Percentiles rank a stretch among this genome's conserved stretches.
phyloP scores from a whole-genome alignment of 345 rosid species.

The Nasturtium officinale region DNA sequence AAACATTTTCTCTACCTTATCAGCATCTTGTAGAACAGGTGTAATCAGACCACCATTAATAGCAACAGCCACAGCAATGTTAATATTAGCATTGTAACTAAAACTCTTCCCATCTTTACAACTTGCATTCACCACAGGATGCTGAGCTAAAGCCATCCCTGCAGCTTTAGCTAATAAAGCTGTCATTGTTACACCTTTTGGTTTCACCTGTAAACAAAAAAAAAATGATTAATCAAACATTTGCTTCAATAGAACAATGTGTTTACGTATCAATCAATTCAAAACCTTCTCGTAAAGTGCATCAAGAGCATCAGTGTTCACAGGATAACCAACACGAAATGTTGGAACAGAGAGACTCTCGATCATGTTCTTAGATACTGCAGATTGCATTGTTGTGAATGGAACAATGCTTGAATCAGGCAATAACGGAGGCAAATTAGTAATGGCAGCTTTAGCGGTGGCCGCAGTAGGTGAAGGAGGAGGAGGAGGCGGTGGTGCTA shows the following conservation, averaged over 20 bases:
- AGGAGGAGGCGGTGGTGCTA: conserved; percentile 39
- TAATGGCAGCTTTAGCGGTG: conserved; percentile 44
- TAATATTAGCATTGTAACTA: conserved; percentile 65
- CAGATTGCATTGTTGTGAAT: conserved; percentile 86
- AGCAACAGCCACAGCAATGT: conserved; percentile 96
- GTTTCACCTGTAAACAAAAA: conserved; percentile 64
- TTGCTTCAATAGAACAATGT: not conserved
- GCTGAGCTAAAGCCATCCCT: conserved; percentile 92
- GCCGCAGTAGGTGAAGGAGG: conserved; percentile 18
- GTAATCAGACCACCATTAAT: conserved; percentile 92
- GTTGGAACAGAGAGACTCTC: conserved; percentile 87
- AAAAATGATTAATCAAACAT: not conserved
- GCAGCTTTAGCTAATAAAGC: conserved; percentile 91
- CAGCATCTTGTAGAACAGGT: conserved; percentile 94
- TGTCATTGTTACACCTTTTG: conserved; percentile 96
- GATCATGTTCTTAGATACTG: conserved; percentile 85
- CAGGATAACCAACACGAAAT: conserved; percentile 91
- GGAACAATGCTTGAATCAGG: conserved; percentile 82
- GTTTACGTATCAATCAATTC: not conserved
- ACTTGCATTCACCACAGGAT: conserved; percentile 86
- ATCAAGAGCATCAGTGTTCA: conserved; percentile 78
- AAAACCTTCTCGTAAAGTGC: conserved; percentile 75
- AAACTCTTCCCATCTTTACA: conserved; percentile 91
- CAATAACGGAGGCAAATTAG: conserved; percentile 45
- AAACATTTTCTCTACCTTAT: conserved; percentile 57